phyloP scores from a whole-genome alignment of 2,329 filamentous ascomycete genomes.

The Clonostachys rosea region DNA sequence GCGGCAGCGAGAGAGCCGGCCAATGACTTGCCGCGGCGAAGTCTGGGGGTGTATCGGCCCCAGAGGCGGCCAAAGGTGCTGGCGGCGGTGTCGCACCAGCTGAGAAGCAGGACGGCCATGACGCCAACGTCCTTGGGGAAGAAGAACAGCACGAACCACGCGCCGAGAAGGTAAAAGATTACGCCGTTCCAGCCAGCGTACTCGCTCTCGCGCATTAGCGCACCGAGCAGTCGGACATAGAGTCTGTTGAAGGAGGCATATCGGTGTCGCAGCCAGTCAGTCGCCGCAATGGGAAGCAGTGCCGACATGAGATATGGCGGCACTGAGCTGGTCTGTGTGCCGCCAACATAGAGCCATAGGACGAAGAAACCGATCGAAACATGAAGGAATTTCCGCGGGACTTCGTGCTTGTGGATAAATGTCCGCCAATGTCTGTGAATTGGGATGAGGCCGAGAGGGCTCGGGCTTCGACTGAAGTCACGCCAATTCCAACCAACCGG shows the following conservation, averaged over 20 bases:
- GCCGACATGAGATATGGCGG: slow-evolving; percentile 78
- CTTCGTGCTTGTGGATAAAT: slow-evolving; percentile 95
- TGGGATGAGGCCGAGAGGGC: slow-evolving; percentile 88
- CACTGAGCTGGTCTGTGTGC: slow-evolving; percentile 71
- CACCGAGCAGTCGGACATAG: slow-evolving; percentile 80
- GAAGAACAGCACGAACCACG: slow-evolving; percentile 79
- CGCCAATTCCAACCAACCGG: slow-evolving; percentile 69
- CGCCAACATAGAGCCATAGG: slow-evolving; percentile 76
- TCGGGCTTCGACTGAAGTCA: slow-evolving; percentile 86
- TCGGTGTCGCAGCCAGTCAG: slow-evolving; percentile 79
- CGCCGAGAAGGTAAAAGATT: slow-evolving; percentile 91
- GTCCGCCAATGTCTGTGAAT: slow-evolving; percentile 89
- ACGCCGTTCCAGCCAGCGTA: slow-evolving; percentile 94
- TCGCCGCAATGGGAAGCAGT: slow-evolving; percentile 77
- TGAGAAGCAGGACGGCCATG: slow-evolving; percentile 83
- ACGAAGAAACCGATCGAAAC: slow-evolving; percentile 96
- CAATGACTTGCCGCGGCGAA: slow-evolving; percentile 85
- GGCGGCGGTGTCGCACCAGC: slow-evolving; percentile 97
- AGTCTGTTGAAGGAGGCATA: slow-evolving; percentile 78
- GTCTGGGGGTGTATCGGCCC: slow-evolving; percentile 80
- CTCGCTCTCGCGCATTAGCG: slow-evolving; percentile 95
- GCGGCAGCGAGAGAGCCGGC: slow-evolving; percentile 86
- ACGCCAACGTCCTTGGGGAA: slow-evolving; percentile 93
- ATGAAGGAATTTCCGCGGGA: slow-evolving; percentile 88
- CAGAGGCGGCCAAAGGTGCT: slow-evolving; percentile 90